These are phyloP conservation scores for Penicillium parvum DNA, from an alignment of 495 filamentous ascomycete genomes.

Conservation along the genomic window DNA sequence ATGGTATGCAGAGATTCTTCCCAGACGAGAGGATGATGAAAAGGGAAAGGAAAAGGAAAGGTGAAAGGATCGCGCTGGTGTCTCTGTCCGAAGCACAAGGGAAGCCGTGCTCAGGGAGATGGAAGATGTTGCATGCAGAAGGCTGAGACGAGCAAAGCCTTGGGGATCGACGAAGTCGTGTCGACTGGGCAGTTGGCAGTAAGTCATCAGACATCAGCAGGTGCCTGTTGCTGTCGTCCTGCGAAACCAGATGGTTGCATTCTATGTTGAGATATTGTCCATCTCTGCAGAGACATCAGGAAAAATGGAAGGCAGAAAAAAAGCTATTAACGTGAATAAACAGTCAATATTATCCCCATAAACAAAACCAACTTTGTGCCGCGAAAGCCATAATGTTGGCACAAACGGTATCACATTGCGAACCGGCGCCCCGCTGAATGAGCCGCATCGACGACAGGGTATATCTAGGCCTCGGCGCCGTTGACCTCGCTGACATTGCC, in stretches of 20 bases:
- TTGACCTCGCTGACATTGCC: constrained; percentile 33
- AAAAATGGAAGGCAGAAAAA: constrained; percentile 25
- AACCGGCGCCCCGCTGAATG: constrained; percentile 33
- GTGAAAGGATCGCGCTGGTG: constrained; percentile 4
- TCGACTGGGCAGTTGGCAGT: too few species aligned
- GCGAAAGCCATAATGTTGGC: constrained; percentile 40
- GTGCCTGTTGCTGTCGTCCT: constrained; percentile 17
- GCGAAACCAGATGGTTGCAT: constrained; percentile 17
- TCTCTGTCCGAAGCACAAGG: constrained; percentile 5
- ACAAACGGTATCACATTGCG: constrained; percentile 37
- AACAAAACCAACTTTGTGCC: constrained; percentile 39
- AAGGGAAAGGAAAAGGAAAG: constrained; percentile 15
- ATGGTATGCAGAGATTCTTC: constrained; percentile 17
- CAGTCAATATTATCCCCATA: constrained; percentile 47
- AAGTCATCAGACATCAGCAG: not conserved
- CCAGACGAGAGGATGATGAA: constrained; percentile 1
- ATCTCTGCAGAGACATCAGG: constrained; percentile 27
- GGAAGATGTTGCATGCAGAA: not conserved
- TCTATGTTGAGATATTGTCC: constrained; percentile 24
- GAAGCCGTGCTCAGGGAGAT: not conserved
- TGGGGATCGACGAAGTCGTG: too few species aligned
- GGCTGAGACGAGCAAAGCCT: not conserved
- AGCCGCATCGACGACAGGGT: constrained; percentile 29
- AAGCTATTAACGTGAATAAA: constrained; percentile 50
- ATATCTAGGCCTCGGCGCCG: constrained; percentile 47